These are phyloP conservation scores for Backusella parvicylindrica DNA, from an alignment of 192 early-diverging fungal genomes.

Conservation along the genomic window DNA sequence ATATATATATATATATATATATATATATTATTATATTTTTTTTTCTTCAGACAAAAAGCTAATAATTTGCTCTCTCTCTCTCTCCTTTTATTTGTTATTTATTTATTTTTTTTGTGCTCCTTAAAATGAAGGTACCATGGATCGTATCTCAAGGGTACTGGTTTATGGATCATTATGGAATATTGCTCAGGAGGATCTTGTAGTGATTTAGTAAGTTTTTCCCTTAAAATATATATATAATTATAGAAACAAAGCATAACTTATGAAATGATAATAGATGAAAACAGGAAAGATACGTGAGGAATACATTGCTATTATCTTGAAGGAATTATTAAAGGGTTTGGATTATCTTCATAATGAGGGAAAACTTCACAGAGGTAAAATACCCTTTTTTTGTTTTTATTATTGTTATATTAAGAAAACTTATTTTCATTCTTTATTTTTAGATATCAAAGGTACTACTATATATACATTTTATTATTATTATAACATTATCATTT, in stretches of 20 bases:
- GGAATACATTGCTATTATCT: constrained; percentile 88
- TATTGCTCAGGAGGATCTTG: constrained; percentile 95
- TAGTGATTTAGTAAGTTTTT: constrained; percentile 71
- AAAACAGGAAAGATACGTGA: constrained; percentile 82
- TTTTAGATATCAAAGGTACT: constrained; percentile 85
- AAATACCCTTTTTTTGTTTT: not conserved
- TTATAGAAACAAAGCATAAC: not conserved
- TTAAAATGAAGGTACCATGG: constrained; percentile 71
- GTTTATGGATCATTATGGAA: constrained; percentile 99
- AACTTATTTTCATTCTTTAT: constrained; percentile 6
- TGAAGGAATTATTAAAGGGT: constrained; percentile 84
- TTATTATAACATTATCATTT: not conserved
- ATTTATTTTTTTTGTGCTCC: not conserved
- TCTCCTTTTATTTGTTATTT: not conserved
- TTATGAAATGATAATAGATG: constrained; percentile 54
- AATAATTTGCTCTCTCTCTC: not conserved
- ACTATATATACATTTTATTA: no score
- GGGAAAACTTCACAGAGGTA: constrained; percentile 82
- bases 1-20: no score
- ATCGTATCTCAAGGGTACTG: constrained; percentile 83
- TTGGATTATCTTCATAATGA: constrained; percentile 91
- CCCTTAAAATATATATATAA: not conserved
- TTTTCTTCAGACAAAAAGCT: not conserved
- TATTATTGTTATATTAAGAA: not conserved
- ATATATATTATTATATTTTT: no score